Evolutionary conservation across 805 yeast species (phyloP).

Genomic region (Suhomyces prunicola): DNA sequence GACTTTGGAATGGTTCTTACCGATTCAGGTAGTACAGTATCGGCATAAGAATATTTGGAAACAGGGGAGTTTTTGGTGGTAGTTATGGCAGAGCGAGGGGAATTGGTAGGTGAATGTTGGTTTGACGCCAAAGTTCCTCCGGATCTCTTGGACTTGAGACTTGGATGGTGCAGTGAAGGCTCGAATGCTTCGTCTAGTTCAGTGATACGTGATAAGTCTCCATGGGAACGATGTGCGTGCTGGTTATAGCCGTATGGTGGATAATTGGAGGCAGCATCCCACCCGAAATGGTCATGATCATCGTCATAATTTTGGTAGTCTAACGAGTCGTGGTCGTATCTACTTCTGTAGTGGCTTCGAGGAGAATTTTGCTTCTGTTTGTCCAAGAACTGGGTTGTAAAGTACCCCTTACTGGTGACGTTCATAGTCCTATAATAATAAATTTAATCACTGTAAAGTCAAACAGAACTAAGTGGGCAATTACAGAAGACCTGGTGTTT

Average conservation of each 20-base stretch:
- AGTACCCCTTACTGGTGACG: slow-evolving; percentile 42
- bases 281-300: background rate
- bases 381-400: slow-evolving; percentile 34
- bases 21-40: background rate
- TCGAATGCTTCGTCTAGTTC: background rate
- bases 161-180: background rate
- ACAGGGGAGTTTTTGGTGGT: background rate
- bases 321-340: background rate
- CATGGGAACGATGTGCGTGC: background rate
- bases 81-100: background rate
- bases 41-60: background rate
- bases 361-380: slow-evolving; percentile 11
- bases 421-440: slow-evolving; percentile 22
- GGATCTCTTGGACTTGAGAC: background rate
- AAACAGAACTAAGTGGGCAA: too few species aligned
- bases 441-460: too few species aligned
- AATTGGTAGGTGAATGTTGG: background rate
- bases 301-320: background rate
- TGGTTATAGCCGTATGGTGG: background rate
- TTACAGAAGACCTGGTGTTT: background rate
- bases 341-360: background rate
- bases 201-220: background rate
- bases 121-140: background rate
- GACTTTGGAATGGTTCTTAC: background rate
- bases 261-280: background rate